Percentiles rank a stretch among this genome's conserved stretches.
Conservation (phyloP, 805 yeast species). For the Wickerhamiella parazyma region DNA sequence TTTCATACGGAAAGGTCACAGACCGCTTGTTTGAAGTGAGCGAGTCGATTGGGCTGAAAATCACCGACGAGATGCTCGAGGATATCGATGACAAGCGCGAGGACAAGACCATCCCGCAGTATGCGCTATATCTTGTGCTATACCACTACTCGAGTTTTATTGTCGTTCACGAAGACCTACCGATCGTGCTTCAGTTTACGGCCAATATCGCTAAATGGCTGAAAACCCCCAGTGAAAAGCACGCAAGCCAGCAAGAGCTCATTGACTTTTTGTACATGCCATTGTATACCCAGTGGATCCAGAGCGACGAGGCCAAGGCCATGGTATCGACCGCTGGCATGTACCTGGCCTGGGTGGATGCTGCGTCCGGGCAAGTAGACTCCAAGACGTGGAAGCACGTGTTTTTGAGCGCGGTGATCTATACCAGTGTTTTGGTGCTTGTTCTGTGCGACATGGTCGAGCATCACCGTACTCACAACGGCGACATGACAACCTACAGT, state of each 20-base stretch:
- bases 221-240: conserved; percentile 4
- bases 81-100: conserved; percentile 9
- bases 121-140: conserved; percentile 19
- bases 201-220: conserved; percentile 19
- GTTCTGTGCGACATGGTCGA: conserved; percentile 20
- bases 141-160: conserved; percentile 22
- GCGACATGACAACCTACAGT: neutral
- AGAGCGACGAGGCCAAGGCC: conserved; percentile 20
- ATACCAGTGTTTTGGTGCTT: conserved; percentile 21
- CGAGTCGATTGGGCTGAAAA: conserved; percentile 15
- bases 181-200: conserved; percentile 21
- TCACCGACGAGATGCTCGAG: conserved; percentile 14
- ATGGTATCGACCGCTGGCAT: conserved; percentile 20
- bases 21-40: conserved; percentile 17
- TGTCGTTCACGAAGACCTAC: conserved; percentile 23
- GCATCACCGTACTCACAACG: conserved; percentile 7
- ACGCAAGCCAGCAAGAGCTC: conserved; percentile 11
- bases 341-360: conserved; percentile 20
- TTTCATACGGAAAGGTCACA: conserved; percentile 20
- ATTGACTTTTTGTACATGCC: conserved; percentile 21
- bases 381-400: conserved; percentile 14
- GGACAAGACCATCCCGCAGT: conserved; percentile 17
- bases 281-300: conserved; percentile 21
- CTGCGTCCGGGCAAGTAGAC: conserved; percentile 17
- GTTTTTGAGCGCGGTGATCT: conserved; percentile 21